phyloP scores from a whole-genome alignment of 441 rosid species.

The Theobroma grandiflorum region DNA sequence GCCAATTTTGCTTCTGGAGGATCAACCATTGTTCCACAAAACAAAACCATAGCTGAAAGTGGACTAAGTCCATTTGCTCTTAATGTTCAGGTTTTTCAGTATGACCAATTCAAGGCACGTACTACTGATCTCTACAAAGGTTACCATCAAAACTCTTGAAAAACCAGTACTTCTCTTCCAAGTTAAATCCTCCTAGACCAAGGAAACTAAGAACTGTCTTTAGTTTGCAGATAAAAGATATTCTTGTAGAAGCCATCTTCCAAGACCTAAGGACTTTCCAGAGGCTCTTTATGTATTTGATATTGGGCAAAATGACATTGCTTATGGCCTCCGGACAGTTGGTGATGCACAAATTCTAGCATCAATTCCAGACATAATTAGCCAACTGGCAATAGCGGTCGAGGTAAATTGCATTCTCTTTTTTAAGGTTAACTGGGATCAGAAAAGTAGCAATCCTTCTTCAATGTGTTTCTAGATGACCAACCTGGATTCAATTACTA shows the following conservation, averaged over 20 bases:
- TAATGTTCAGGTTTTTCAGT: constrained; percentile 83
- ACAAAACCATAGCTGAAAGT: constrained; percentile 68
- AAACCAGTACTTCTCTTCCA: neutral
- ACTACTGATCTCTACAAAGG: constrained; percentile 62
- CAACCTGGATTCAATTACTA: neutral
- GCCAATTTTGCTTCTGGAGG: constrained; percentile 94
- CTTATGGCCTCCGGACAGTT: constrained; percentile 75
- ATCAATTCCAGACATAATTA: constrained; percentile 66
- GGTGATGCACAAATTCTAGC: constrained; percentile 67
- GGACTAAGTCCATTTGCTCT: constrained; percentile 88
- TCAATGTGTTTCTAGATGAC: neutral
- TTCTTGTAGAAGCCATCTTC: constrained; percentile 41
- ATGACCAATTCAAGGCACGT: constrained; percentile 69
- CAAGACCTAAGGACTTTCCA: constrained; percentile 75
- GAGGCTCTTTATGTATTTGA: constrained; percentile 88
- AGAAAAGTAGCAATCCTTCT: neutral
- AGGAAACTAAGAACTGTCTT: neutral
- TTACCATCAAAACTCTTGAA: constrained; percentile 5
- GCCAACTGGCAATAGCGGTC: constrained; percentile 75
- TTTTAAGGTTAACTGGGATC: neutral
- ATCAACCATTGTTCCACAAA: constrained; percentile 79
- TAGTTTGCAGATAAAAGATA: constrained; percentile 35
- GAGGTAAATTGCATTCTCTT: constrained; percentile 7
- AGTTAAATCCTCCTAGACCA: neutral
- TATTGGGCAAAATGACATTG: constrained; percentile 93